phyloP scores from a whole-genome alignment of 352 stramenopile genomes.

The Phytophthora fragariae region DNA sequence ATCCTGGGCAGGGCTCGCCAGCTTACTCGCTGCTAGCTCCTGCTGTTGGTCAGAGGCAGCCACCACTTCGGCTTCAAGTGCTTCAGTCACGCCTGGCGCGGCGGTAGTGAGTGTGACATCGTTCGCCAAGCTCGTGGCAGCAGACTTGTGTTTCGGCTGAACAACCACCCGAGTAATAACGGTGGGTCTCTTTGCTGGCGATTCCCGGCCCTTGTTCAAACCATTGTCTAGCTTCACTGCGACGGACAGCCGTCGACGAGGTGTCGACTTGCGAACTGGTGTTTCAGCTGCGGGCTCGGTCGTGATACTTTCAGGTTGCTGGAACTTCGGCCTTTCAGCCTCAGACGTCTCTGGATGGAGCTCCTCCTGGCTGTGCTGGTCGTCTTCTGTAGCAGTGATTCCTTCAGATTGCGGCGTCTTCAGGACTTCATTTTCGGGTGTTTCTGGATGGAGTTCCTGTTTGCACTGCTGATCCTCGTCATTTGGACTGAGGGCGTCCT shows the following conservation, averaged over 20 bases:
- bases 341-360: slow-evolving; percentile 44
- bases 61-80: neutral
- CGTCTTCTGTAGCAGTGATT: slow-evolving; percentile 1
- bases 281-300: neutral
- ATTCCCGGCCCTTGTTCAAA: slow-evolving; percentile 38
- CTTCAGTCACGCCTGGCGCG: neutral
- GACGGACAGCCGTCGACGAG: slow-evolving; percentile 57
- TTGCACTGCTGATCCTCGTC: slow-evolving; percentile 10
- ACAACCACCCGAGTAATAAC: slow-evolving; percentile 19
- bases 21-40: slow-evolving; percentile 6
- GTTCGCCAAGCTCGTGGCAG: neutral
- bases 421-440: slow-evolving; percentile 30
- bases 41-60: slow-evolving; percentile 19
- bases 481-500: neutral
- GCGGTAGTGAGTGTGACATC: neutral
- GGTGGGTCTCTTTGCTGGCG: slow-evolving; percentile 14
- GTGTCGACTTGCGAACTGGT: slow-evolving; percentile 44
- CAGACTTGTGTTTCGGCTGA: slow-evolving; percentile 34
- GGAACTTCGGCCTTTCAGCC: slow-evolving; percentile 19
- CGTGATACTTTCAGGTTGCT: slow-evolving; percentile 15
- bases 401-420: slow-evolving; percentile 21
- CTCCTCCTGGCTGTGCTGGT: slow-evolving; percentile 17
- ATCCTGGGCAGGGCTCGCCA: slow-evolving; percentile 14
- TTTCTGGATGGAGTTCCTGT: slow-evolving; percentile 37
- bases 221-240: slow-evolving; percentile 60